Base-by-base conservation (phyloP, 345 rosid species). In the Microthlaspi erraticum region DNA sequence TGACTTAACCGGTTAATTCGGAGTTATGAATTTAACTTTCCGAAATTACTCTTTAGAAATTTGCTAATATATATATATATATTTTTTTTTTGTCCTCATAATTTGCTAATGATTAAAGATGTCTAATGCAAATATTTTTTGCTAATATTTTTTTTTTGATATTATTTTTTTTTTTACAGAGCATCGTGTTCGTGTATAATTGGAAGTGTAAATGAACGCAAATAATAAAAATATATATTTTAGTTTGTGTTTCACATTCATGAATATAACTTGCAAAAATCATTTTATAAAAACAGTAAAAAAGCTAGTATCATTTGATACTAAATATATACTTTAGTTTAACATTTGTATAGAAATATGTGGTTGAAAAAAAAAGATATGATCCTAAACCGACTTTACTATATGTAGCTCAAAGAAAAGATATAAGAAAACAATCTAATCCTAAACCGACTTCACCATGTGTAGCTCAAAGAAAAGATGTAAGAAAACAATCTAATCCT, bases 151-250 rank as follows among this genome's bases (percentile, higher is more conserved):
- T 54, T 54, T 5, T 53, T 32, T 1, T 33, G 1, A 31, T 1
- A 31, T 44, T 14, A 53, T 29, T 54, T 32, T 54, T 54, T 5
- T 53, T 32, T 1, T 33, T 8, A 54, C 0, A 14, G 2, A 53
- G 32, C 17, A n/a, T n/a, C 38, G 38, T 53, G 20, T 56, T n/a
- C 38, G 38, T 53, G 20, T 56, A 33, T 34, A 56, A 56, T 10
- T 8, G 59, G 14, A 31, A 7, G 38, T 32, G 39, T 54, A 54
- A n/a, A 6, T 38, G 5, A 43, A 16, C 8, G 64, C 18, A 59
- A 59, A 7, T 38, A 7, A 19, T 14, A 7, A 52, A 1, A 5
- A 26, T 52, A 26, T 29, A 11, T 12, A 6, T 20, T 23, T 44
- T 7, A 12, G 38, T 53, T 29, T 53, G 5, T 33, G 49, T 37